These are phyloP conservation scores for Pythium folliculosum DNA, from an alignment of 352 stramenopile genomes.

Conservation along the genomic window DNA sequence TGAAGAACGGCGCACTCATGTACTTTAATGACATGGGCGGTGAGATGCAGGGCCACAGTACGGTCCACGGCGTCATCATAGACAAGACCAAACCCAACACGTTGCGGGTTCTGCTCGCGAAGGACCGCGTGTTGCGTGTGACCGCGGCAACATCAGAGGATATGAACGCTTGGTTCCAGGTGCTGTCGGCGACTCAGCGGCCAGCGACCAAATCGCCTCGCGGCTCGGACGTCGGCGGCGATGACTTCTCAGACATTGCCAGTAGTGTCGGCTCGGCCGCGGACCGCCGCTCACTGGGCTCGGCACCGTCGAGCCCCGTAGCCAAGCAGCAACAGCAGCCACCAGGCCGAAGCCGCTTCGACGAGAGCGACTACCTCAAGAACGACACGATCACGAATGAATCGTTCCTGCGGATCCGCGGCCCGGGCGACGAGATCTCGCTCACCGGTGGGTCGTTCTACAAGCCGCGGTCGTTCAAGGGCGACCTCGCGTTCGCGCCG, in stretches of 20 bases:
- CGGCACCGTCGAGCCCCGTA: slow-evolving; percentile 4
- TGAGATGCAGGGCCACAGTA: slow-evolving; percentile 59
- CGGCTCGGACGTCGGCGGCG: slow-evolving; percentile 7
- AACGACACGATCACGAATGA: slow-evolving; percentile 81
- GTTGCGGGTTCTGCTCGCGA: slow-evolving; percentile 44
- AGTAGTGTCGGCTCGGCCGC: slow-evolving; percentile 18
- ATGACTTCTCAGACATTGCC: slow-evolving; percentile 21
- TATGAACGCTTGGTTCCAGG: slow-evolving; percentile 49
- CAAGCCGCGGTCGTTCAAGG: slow-evolving; percentile 51
- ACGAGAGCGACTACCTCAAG: slow-evolving; percentile 58
- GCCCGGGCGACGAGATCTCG: slow-evolving; percentile 35
- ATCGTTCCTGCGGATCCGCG: slow-evolving; percentile 57
- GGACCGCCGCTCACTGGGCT: slow-evolving; percentile 13
- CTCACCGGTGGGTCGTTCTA: slow-evolving; percentile 28
- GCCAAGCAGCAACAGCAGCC: not conserved
- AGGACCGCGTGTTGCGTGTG: slow-evolving; percentile 39
- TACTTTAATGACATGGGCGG: slow-evolving; percentile 70
- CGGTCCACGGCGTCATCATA: slow-evolving; percentile 42
- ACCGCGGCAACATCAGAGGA: slow-evolving; percentile 36
- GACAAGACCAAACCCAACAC: slow-evolving; percentile 57
- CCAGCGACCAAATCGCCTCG: not conserved
- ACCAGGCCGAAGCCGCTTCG: slow-evolving; percentile 36
- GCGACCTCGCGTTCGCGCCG: slow-evolving; percentile 48
- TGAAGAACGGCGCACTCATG: slow-evolving; percentile 69
- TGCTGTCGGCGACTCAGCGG: slow-evolving; percentile 29